phyloP scores from a whole-genome alignment of 2,329 filamentous ascomycete species.

The Aspergillus carbonarius region DNA sequence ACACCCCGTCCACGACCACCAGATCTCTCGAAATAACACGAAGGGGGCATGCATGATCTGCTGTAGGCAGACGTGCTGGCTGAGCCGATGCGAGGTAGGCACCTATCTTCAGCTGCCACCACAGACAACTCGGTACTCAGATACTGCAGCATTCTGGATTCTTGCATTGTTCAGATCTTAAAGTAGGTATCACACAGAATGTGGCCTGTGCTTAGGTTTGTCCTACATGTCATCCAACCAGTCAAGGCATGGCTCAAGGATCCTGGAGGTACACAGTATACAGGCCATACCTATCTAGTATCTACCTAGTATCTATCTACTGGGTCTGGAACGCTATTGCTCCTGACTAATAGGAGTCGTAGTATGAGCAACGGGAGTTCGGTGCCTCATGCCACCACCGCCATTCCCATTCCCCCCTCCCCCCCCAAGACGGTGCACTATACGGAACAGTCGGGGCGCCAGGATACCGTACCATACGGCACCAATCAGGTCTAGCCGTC shows the following conservation, averaged over 20 bases:
- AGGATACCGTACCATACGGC: not conserved
- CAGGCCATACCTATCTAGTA: too few relatives aligned
- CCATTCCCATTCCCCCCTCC: too few relatives aligned
- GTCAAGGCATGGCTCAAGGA: not conserved
- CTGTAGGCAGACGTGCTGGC: not conserved
- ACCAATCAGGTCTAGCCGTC: not conserved
- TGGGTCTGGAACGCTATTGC: constrained; percentile 2
- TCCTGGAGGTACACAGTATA: not conserved
- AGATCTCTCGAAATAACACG: not conserved
- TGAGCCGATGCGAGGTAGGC: not conserved
- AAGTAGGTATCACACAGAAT: constrained; percentile 11
- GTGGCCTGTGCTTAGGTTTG: constrained; percentile 14
- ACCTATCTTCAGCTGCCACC: not conserved
- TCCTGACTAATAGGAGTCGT: not conserved
- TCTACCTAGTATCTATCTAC: too few relatives aligned
- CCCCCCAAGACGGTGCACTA: too few relatives aligned
- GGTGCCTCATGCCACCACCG: not conserved
- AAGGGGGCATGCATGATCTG: not conserved
- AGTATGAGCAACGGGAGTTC: not conserved
- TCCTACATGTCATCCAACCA: constrained; percentile 8
- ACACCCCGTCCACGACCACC: not conserved
- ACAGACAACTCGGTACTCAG: not conserved
- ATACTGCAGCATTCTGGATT: constrained; percentile 10
- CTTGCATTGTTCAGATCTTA: constrained; percentile 10
- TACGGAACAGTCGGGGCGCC: not conserved